Base-by-base conservation (phyloP, 441 rosid genomes). In the Geranium incanum region DNA sequence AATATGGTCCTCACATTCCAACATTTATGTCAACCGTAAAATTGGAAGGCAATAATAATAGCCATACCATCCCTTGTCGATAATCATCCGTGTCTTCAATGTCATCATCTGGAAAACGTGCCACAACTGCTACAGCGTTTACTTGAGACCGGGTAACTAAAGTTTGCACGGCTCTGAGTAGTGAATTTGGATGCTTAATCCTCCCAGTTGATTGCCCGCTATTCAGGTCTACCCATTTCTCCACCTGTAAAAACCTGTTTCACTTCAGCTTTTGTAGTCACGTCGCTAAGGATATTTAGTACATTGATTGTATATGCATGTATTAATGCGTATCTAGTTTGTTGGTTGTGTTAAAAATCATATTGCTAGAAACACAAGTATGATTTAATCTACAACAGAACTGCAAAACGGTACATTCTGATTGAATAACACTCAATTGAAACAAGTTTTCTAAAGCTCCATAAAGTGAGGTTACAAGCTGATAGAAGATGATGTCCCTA, bases 171-270 rank as follows among this genome's bases (percentile, higher is more conserved):
- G 89, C 87, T 69, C 77, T 81, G 74, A 87, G 67, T 33, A 84
- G 74, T 2, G 88, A 77, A 13, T 66, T 81, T 70, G 89, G 89
- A 71, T 83, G 85, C 75, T 77, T 85, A 65, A 87, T 84, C 76
- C 87, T 81, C 60, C 87, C 92, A 13, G 88, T 85, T 72, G 92
- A 87, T 72, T 87, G 84, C 36, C 92, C 85, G 60, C 75, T 84
- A 70, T 74, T 78, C 9, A 83, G 81, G 76, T 85, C 83, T 19
- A 87, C 73, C 87, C 89, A 87, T 77, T 85, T 85, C 68, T 81
- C 88, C 68, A 85, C 88, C 88, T 85, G 80, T 63, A 68, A 68
- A 13, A 72, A 71, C 43, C 36, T 64, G 71, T 68, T 69, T 45
- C 15, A 57, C 68, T 68, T 36, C 37, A 5, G 16, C 13, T 48